Evolutionary conservation across 2,329 filamentous ascomycete genomes (phyloP).

Genomic region (Knufia fluminis): DNA sequence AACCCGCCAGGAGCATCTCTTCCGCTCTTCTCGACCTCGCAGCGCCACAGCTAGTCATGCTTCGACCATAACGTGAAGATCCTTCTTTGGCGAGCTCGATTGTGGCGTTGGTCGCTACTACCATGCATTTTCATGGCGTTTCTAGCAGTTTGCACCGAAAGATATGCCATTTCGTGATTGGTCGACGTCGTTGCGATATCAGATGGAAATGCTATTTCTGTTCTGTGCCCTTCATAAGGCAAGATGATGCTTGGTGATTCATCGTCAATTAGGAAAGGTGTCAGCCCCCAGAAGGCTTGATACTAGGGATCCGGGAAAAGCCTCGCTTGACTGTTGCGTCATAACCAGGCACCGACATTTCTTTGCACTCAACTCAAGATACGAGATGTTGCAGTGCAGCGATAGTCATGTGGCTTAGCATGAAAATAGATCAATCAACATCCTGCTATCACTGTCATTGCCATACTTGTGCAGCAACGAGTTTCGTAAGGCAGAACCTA

Average conservation of each 20-base stretch:
- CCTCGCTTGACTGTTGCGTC: slow-evolving; percentile 6
- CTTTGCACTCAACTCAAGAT: neutral
- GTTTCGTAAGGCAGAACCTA: neutral
- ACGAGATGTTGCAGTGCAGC: slow-evolving; percentile 7
- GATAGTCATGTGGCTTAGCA: slow-evolving; percentile 3
- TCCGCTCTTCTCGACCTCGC: no score
- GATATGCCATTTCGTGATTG: no score
- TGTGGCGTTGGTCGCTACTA: no score
- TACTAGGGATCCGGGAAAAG: neutral
- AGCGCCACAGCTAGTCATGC: no score
- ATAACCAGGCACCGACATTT: slow-evolving; percentile 6
- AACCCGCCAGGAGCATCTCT: no score
- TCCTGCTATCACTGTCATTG: neutral
- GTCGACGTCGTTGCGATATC: neutral
- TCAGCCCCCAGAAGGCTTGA: neutral
- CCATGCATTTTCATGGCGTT: no score
- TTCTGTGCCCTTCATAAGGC: neutral
- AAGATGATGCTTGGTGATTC: neutral
- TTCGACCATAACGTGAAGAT: no score
- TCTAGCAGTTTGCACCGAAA: no score
- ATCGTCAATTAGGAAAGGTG: neutral
- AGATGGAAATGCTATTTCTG: slow-evolving; percentile 2
- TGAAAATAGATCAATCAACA: slow-evolving; percentile 1
- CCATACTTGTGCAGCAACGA: neutral
- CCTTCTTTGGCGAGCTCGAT: no score